Conservation (phyloP, 768 basidiomycete species). For the Trametes coccinea region DNA sequence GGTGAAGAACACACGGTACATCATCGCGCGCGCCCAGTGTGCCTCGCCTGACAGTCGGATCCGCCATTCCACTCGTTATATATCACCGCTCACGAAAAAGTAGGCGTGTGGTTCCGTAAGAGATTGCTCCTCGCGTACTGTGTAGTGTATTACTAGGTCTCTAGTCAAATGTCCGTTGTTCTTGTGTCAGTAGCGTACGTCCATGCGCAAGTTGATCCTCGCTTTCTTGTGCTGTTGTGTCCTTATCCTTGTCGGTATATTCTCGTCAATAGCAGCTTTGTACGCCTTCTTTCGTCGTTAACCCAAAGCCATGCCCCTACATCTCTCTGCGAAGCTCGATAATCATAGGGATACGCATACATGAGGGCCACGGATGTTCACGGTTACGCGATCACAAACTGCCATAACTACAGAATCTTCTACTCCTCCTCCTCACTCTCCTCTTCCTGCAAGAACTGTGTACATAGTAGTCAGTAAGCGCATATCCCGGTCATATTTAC, state of each 20-base stretch:
- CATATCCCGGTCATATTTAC: too few relatives aligned
- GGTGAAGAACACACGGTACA: constrained; percentile 49
- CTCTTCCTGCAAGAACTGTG: constrained; percentile 87
- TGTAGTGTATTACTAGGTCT: background rate
- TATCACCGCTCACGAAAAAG: too few relatives aligned
- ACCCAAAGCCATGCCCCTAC: too few relatives aligned
- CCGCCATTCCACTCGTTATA: too few relatives aligned
- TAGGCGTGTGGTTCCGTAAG: too few relatives aligned
- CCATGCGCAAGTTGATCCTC: too few relatives aligned
- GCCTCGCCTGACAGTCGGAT: too few relatives aligned
- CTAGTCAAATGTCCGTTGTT: background rate
- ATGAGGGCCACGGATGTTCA: background rate
- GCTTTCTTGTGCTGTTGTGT: too few relatives aligned
- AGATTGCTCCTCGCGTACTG: too few relatives aligned
- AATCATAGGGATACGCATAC: background rate
- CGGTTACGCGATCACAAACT: background rate
- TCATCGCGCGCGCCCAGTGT: too few relatives aligned
- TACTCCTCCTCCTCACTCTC: constrained; percentile 78
- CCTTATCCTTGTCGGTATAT: background rate
- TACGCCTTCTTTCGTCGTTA: background rate
- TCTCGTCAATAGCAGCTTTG: background rate
- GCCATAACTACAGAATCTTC: background rate
- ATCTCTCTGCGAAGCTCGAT: background rate
- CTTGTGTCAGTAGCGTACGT: background rate
- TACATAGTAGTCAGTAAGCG: background rate